Evolutionary conservation across 192 early-diverging fungal genomes (phyloP).

Genomic region (Backusella tarrabulga): DNA sequence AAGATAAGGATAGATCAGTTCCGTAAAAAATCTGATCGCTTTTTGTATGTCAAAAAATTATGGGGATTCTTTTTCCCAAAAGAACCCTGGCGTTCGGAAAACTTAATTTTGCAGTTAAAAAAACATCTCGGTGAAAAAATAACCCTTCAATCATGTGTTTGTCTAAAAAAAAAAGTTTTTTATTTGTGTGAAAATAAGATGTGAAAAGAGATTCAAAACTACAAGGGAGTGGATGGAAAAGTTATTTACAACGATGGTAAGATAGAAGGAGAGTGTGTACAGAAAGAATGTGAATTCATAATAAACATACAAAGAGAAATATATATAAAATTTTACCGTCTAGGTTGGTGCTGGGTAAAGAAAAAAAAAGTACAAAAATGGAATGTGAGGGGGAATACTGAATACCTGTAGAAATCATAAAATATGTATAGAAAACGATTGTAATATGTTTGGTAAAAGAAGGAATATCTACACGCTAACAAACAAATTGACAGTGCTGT

Average conservation of each 20-base stretch:
- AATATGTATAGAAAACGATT: conserved; percentile 1
- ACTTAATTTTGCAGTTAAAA: neutral
- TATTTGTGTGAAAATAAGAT: conserved; percentile 12
- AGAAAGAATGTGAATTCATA: neutral
- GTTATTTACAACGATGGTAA: neutral
- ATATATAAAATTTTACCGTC: neutral
- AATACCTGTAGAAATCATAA: neutral
- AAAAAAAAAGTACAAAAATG: neutral
- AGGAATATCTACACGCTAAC: conserved; percentile 40
- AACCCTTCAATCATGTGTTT: neutral
- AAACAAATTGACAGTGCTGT: conserved; percentile 53
- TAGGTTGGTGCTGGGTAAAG: neutral
- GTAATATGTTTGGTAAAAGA: neutral
- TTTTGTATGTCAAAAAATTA: neutral
- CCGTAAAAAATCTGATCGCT: neutral
- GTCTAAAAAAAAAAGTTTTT: conserved; percentile 5
- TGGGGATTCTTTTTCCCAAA: conserved; percentile 2
- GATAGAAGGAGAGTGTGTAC: neutral
- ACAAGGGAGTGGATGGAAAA: neutral
- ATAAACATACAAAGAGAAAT: conserved; percentile 1
- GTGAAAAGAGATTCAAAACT: neutral
- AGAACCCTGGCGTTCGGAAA: neutral
- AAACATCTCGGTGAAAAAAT: neutral
- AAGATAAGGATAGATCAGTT: neutral
- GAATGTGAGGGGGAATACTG: neutral